These are phyloP conservation scores for Omphalea diandra DNA, from an alignment of 441 rosid species.

Conservation along the genomic window DNA sequence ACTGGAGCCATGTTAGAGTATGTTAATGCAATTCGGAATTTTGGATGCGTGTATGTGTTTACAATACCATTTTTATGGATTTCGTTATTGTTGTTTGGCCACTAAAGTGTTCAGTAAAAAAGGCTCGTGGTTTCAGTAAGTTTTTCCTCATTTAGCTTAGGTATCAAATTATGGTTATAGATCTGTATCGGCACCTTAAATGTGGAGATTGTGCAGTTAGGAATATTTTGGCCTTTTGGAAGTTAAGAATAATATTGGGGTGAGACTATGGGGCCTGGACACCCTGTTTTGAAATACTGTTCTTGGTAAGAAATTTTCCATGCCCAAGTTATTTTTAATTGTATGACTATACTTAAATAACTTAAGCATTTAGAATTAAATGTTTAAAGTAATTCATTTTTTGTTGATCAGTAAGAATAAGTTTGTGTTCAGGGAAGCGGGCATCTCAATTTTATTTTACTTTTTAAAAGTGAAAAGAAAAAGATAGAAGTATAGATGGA, in stretches of 20 bases:
- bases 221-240: neutral
- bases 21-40: slow-evolving; percentile 13
- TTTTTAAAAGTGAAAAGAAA: neutral
- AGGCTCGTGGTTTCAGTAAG: neutral
- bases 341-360: too few species aligned
- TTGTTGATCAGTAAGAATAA: neutral
- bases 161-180: neutral
- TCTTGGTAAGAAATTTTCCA: too few species aligned
- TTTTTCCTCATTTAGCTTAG: neutral
- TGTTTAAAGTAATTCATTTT: too few species aligned
- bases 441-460: neutral
- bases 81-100: too few species aligned
- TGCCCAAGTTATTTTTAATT: too few species aligned
- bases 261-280: neutral
- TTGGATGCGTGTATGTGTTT: neutral
- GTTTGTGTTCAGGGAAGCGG: neutral
- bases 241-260: neutral
- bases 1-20: slow-evolving; percentile 93
- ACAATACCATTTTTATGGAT: neutral
- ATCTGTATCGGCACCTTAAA: neutral
- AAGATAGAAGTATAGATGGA: too few species aligned
- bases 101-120: neutral
- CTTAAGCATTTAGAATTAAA: too few species aligned
- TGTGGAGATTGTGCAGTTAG: neutral
- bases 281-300: too few species aligned